phyloP scores from a whole-genome alignment of 2,329 filamentous ascomycete species.

The Blumeriella jaapii region DNA sequence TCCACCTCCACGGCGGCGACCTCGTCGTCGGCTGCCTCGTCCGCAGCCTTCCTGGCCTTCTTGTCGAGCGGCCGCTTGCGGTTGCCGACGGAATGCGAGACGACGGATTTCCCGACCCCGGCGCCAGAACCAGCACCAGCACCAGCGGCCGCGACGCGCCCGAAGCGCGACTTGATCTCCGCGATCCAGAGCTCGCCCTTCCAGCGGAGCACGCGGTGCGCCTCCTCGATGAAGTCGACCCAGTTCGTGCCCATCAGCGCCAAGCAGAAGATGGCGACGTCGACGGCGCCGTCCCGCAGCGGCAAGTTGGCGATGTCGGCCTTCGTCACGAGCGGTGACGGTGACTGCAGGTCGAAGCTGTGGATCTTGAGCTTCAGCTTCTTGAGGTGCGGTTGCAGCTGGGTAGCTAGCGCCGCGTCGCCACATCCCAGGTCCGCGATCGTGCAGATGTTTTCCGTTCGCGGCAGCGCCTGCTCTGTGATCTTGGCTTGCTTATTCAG shows the following conservation, averaged over 20 bases:
- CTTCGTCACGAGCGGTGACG: conserved; percentile 65
- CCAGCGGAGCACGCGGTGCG: conserved; percentile 80
- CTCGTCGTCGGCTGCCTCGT: conserved; percentile 36
- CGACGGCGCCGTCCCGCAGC: conserved; percentile 59
- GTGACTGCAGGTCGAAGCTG: conserved; percentile 79
- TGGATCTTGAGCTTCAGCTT: conserved; percentile 63
- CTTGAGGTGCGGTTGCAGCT: conserved; percentile 50
- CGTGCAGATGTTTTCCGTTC: conserved; percentile 59
- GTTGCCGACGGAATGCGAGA: conserved; percentile 62
- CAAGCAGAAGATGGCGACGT: conserved; percentile 89
- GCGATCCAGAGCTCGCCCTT: conserved; percentile 95
- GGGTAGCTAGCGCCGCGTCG: conserved; percentile 68
- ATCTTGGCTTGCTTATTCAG: conserved; percentile 13
- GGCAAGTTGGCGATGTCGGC: conserved; percentile 85
- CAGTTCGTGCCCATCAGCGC: conserved; percentile 99
- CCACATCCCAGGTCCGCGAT: conserved; percentile 92
- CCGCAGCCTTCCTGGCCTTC: conserved; percentile 30
- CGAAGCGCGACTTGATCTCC: conserved; percentile 92
- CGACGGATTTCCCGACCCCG: conserved; percentile 37
- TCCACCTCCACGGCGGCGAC: conserved; percentile 62
- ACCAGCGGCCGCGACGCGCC: conserved; percentile 41
- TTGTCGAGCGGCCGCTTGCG: conserved; percentile 38
- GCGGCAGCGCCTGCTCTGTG: conserved; percentile 41
- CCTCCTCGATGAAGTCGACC: conserved; percentile 93
- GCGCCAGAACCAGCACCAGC: too few relatives aligned